Base-by-base conservation (phyloP, 768 basidiomycete genomes). In the Boletus reticuloceps region DNA sequence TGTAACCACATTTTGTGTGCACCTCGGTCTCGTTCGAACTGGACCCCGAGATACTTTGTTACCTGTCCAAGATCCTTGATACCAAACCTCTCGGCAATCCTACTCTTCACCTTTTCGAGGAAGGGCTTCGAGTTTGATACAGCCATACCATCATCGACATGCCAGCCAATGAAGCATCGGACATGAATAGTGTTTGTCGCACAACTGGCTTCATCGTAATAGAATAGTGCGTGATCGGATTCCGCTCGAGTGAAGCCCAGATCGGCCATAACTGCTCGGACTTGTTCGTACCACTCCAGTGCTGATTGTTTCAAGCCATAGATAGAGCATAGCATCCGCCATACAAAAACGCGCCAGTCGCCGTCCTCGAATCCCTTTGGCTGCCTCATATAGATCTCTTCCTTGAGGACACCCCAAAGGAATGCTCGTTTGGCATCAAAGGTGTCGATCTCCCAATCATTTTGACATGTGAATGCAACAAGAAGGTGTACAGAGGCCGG, bases 51-150 rank as follows among this genome's bases (percentile, higher is more conserved):
- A 11, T 41, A 41, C 40, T 41, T 41, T 0, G 40, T 20, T 0
- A 41, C 10, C 0, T 31, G 29, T 0, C 44, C 29, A 0, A 46
- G 6, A 11, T 46, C 44, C 10, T 32, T 46, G 29, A 46, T 10
- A 1, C 44, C 29, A 13, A 31, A 46, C 6, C 12, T 1, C 2
- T 46, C n/a, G 1, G 29, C 22, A 10, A 46, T 46, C 0, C 44
- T 11, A 0, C 0, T 0, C n/a, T 46, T 46, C 0, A 46, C n/a
- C 1, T 12, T 5, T 2, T 12, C 10, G 0, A 46, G 31, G 44
- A 46, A 46, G 2, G 5, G 17, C 1, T 13, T 3, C 0, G 4
- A n/a, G 7, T 31, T 46, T 0, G n/a, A 46, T 0, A 19, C n/a
- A 1, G 29, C 17, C 44, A 46, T 32, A 0, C 44, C 11, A 5